phyloP scores from a whole-genome alignment of 75 land plant genomes.

The Adiantum capillusveneris region DNA sequence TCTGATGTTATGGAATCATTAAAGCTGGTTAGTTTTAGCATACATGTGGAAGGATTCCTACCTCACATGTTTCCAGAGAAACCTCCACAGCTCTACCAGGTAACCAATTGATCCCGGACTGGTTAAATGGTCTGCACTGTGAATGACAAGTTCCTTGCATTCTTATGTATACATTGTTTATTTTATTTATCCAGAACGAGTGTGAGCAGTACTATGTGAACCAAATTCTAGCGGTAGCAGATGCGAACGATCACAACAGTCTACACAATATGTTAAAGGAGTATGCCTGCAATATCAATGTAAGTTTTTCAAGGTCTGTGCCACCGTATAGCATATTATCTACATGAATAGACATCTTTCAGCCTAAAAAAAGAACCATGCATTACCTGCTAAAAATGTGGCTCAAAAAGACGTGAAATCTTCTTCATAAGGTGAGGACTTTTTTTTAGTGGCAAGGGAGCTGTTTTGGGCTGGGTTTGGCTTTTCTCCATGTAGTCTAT shows the following conservation, averaged over 20 bases:
- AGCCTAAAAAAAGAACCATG: too few species aligned
- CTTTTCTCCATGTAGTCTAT: too few species aligned
- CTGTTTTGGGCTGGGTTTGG: too few species aligned
- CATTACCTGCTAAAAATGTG: too few species aligned
- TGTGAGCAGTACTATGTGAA: slow-evolving; percentile 31
- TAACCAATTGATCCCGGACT: not conserved
- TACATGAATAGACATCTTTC: too few species aligned
- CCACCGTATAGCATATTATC: too few species aligned
- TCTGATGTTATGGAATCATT: slow-evolving; percentile 27
- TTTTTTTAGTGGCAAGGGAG: too few species aligned
- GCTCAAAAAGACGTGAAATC: too few species aligned
- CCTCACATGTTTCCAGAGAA: slow-evolving; percentile 37
- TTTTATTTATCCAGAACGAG: slow-evolving; percentile 23
- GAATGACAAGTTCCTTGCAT: not conserved
- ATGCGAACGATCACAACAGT: slow-evolving; percentile 19
- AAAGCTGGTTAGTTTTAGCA: slow-evolving; percentile 15
- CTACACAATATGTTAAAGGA: slow-evolving; percentile 28
- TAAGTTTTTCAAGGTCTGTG: too few species aligned
- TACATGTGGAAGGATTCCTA: slow-evolving; percentile 32
- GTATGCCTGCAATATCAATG: slow-evolving; percentile 42
- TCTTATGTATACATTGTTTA: not conserved
- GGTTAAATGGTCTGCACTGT: not conserved
- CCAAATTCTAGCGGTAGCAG: slow-evolving; percentile 21
- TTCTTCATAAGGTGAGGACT: too few species aligned
- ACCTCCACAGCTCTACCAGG: slow-evolving; percentile 26